These are phyloP conservation scores for Pestalotiopsis fici DNA, from an alignment of 2,329 filamentous ascomycete species.

Conservation along the genomic window DNA sequence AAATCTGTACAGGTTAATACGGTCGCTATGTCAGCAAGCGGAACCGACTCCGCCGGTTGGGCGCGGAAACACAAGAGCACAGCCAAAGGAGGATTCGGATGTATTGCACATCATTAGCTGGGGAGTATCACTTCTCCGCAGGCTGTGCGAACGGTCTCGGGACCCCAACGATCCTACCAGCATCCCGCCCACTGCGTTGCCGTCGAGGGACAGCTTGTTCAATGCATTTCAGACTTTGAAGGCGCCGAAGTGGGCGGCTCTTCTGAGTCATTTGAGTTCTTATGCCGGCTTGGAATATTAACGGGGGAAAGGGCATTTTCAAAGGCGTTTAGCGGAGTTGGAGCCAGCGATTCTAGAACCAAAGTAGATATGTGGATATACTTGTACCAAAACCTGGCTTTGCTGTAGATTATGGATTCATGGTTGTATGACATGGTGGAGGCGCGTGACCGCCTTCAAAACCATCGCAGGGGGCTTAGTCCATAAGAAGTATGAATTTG, in stretches of 20 bases:
- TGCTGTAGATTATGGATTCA: neutral
- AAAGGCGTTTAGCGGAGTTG: slow-evolving; percentile 1
- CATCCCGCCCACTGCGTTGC: slow-evolving; percentile 63
- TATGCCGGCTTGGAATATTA: slow-evolving; percentile 47
- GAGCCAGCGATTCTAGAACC: slow-evolving; percentile 5
- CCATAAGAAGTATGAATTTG: neutral
- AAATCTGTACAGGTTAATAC: slow-evolving; percentile 75
- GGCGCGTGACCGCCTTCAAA: neutral
- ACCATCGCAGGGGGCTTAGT: neutral
- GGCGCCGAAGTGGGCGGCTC: slow-evolving; percentile 60
- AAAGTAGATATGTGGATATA: slow-evolving; percentile 6
- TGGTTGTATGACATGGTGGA: neutral
- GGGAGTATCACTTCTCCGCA: slow-evolving; percentile 67
- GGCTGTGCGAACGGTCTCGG: slow-evolving; percentile 67
- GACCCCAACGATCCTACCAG: slow-evolving; percentile 55
- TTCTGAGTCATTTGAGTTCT: slow-evolving; percentile 69
- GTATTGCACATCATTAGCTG: slow-evolving; percentile 67
- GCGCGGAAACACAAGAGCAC: slow-evolving; percentile 30
- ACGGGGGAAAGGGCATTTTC: neutral
- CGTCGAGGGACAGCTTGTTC: slow-evolving; percentile 67
- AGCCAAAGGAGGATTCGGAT: slow-evolving; percentile 48
- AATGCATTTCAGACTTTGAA: slow-evolving; percentile 64
- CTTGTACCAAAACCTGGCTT: neutral
- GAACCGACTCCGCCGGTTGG: slow-evolving; percentile 46
- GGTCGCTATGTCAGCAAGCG: slow-evolving; percentile 67